Conservation (phyloP, 805 yeast genomes). For the Yamadazyma sp. region DNA sequence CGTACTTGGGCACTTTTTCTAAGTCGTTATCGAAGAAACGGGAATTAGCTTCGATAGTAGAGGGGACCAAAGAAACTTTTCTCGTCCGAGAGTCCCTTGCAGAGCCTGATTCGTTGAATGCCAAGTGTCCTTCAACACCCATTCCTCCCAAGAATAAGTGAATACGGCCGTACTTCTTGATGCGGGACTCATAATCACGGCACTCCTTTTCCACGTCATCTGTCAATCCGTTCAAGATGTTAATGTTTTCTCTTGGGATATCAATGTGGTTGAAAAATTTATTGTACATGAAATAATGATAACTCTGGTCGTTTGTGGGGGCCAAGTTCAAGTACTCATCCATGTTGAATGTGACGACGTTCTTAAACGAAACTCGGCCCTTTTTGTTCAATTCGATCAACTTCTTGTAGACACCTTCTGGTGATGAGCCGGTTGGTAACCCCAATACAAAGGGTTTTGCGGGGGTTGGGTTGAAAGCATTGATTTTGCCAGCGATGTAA, state of each 20-base stretch:
- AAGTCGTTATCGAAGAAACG: conserved; percentile 50
- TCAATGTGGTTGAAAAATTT: conserved; percentile 57
- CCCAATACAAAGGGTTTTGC: conserved; percentile 53
- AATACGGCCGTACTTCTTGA: conserved; percentile 48
- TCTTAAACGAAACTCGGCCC: conserved; percentile 44
- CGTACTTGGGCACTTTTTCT: conserved; percentile 49
- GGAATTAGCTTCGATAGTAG: conserved; percentile 54
- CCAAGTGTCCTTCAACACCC: conserved; percentile 63
- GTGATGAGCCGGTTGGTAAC: conserved; percentile 62
- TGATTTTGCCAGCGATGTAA: conserved; percentile 45
- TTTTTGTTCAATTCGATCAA: conserved; percentile 44
- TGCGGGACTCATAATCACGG: conserved; percentile 46
- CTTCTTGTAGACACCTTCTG: conserved; percentile 52
- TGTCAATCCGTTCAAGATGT: conserved; percentile 55
- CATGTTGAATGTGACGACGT: conserved; percentile 63
- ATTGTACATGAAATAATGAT: conserved; percentile 57
- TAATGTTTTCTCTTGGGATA: conserved; percentile 50
- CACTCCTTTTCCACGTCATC: conserved; percentile 48
- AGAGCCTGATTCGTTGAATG: conserved; percentile 60
- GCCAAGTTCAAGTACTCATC: conserved; percentile 55
- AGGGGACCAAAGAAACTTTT: conserved; percentile 44
- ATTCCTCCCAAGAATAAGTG: conserved; percentile 58
- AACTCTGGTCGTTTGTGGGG: conserved; percentile 50
- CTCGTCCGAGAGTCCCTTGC: conserved; percentile 46
- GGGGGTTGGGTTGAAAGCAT: conserved; percentile 44